These are phyloP conservation scores for Hypsizygus marmoreus DNA, from an alignment of 768 basidiomycete genomes.

Conservation along the genomic window DNA sequence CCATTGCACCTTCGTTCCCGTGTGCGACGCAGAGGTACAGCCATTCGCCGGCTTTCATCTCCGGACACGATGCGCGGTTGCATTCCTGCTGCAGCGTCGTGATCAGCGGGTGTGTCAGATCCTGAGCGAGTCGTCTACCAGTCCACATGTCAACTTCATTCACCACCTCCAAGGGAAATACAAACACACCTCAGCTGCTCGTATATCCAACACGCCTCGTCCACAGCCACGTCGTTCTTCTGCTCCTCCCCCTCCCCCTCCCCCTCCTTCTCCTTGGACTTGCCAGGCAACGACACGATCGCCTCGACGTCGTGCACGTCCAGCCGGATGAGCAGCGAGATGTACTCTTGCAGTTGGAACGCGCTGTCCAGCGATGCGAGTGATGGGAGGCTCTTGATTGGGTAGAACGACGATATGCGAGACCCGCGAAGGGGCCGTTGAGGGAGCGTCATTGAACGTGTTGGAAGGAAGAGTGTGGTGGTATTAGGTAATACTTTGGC, in stretches of 20 bases:
- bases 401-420: conserved; percentile 79
- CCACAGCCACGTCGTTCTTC: conserved; percentile 61
- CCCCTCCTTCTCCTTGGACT: conserved; percentile 35
- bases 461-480: background rate
- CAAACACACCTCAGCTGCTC: conserved; percentile 53
- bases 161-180: conserved; percentile 2
- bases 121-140: conserved; percentile 82
- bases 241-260: conserved; percentile 29
- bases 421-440: conserved; percentile 78
- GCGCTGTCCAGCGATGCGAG: conserved; percentile 83
- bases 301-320: conserved; percentile 88
- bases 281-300: conserved; percentile 77
- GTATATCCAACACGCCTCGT: conserved; percentile 86
- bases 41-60: conserved; percentile 99
- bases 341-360: conserved; percentile 94
- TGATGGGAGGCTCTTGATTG: conserved; percentile 68
- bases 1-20: conserved; percentile 84
- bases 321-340: conserved; percentile 80
- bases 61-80: conserved; percentile 82
- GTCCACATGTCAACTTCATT: background rate
- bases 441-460: conserved; percentile 37
- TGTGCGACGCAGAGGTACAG: conserved; percentile 95
- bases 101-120: conserved; percentile 83
- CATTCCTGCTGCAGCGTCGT: conserved; percentile 87
- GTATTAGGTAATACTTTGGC: background rate